Evolutionary conservation across 1,284 basidiomycete genomes (phyloP).

Genomic region (Coniophora puteana): DNA sequence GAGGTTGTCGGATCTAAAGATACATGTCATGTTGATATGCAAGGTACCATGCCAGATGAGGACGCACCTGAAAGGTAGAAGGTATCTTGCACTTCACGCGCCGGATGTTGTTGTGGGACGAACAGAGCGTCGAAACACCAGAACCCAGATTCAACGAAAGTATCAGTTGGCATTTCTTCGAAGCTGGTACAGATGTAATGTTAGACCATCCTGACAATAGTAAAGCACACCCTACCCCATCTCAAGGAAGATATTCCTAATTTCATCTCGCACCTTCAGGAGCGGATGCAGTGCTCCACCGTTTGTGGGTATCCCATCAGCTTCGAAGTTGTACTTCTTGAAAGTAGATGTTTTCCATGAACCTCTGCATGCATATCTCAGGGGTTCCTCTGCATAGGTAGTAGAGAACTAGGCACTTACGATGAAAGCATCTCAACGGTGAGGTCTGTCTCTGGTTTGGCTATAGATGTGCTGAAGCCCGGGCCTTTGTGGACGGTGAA

Average conservation of each 20-base stretch:
- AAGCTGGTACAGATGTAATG: constrained; percentile 53
- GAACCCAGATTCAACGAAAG: constrained; percentile 97
- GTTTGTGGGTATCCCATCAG: constrained; percentile 84
- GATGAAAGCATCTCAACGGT: constrained; percentile 94
- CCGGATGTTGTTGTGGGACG: constrained; percentile 98
- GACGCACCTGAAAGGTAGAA: constrained; percentile 90
- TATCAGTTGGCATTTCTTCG: constrained; percentile 98
- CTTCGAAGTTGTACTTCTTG: constrained; percentile 99
- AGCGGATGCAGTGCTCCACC: constrained; percentile 95
- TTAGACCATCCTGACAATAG: neutral
- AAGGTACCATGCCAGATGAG: constrained; percentile 1
- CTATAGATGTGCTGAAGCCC: constrained; percentile 89
- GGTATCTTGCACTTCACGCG: constrained; percentile 96
- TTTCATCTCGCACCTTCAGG: constrained; percentile 97
- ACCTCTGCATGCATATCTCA: constrained; percentile 48
- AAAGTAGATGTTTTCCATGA: constrained; percentile 89
- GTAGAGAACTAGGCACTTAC: constrained; percentile 41
- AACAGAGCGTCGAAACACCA: constrained; percentile 99
- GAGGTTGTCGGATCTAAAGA: constrained; percentile 76
- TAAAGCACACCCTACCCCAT: constrained; percentile 71
- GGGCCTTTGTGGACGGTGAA: constrained; percentile 87
- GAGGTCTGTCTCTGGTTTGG: constrained; percentile 96
- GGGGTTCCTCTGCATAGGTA: constrained; percentile 3
- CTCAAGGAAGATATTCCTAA: constrained; percentile 97
- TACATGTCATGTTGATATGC: constrained; percentile 5